Conservation (phyloP, 2,329 filamentous ascomycete genomes). For the Fonsecaea erecta region DNA sequence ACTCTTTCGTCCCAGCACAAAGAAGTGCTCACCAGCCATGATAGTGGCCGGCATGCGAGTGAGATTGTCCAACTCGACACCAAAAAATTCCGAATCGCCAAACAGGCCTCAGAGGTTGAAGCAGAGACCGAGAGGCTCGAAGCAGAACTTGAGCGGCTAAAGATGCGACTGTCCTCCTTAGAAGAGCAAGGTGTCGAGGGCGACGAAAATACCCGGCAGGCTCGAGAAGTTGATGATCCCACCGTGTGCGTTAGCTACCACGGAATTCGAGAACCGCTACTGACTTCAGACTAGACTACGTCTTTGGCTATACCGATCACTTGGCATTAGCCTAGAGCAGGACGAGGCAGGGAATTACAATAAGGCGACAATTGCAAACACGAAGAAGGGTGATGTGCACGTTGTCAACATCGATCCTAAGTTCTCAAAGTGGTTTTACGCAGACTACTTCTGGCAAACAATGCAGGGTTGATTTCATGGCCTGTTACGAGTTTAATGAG, state of each 20-base stretch:
- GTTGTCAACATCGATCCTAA: slow-evolving; percentile 93
- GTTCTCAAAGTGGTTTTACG: slow-evolving; percentile 88
- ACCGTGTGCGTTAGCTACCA: slow-evolving; percentile 47
- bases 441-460: slow-evolving; percentile 94
- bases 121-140: slow-evolving; percentile 93
- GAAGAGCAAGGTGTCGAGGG: slow-evolving; percentile 88
- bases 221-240: slow-evolving; percentile 57
- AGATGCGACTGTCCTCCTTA: slow-evolving; percentile 75
- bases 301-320: slow-evolving; percentile 84
- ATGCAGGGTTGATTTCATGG: slow-evolving; percentile 57
- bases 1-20: slow-evolving; percentile 76
- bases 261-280: neutral
- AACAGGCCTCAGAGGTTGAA: slow-evolving; percentile 84
- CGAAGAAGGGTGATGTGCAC: slow-evolving; percentile 86
- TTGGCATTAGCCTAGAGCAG: slow-evolving; percentile 89
- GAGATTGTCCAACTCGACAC: slow-evolving; percentile 88
- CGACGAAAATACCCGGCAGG: slow-evolving; percentile 55
- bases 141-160: slow-evolving; percentile 74
- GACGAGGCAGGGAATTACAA: slow-evolving; percentile 79
- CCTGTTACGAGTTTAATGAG: neutral
- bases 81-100: slow-evolving; percentile 92
- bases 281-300: slow-evolving; percentile 61
- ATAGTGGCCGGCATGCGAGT: slow-evolving; percentile 77
- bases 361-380: slow-evolving; percentile 83
- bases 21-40: slow-evolving; percentile 73